Conservation (phyloP, 2,329 filamentous ascomycete species). For the Beauveria pseudobassiana region DNA sequence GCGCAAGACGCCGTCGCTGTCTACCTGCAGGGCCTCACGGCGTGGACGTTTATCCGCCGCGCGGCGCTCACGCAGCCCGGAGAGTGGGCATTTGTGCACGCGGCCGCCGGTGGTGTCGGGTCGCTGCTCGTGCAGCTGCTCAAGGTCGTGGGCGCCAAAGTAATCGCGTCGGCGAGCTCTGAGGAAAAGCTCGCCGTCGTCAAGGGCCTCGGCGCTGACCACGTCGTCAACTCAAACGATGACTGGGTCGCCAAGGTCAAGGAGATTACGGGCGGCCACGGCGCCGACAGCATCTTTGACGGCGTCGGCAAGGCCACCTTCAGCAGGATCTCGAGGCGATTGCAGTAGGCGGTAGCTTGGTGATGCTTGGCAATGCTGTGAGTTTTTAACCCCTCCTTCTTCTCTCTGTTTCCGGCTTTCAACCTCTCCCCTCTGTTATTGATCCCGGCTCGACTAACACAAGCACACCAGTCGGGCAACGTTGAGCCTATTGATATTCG, state of each 20-base stretch:
- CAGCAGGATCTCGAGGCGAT: slow-evolving; percentile 68
- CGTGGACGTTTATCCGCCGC: slow-evolving; percentile 71
- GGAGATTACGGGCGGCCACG: slow-evolving; percentile 64
- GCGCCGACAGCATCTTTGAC: slow-evolving; percentile 74
- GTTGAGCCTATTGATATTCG: slow-evolving; percentile 57
- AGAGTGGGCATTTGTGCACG: slow-evolving; percentile 78
- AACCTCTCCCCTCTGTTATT: too few relatives aligned
- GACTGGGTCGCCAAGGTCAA: slow-evolving; percentile 49
- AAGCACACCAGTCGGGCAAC: slow-evolving; percentile 47
- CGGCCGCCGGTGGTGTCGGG: slow-evolving; percentile 77
- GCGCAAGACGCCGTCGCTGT: slow-evolving; percentile 59
- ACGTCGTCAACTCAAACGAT: slow-evolving; percentile 64
- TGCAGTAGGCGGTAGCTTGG: slow-evolving; percentile 67
- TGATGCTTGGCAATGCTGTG: slow-evolving; percentile 74
- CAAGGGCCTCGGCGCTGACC: slow-evolving; percentile 61
- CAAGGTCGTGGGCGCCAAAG: slow-evolving; percentile 61
- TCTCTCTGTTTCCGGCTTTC: background rate
- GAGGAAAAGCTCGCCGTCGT: slow-evolving; percentile 66
- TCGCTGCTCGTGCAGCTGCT: slow-evolving; percentile 70
- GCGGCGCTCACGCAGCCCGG: slow-evolving; percentile 66
- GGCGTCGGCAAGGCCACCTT: slow-evolving; percentile 78
- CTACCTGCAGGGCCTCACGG: slow-evolving; percentile 76
- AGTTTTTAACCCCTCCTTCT: slow-evolving; percentile 24
- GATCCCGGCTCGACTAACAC: slow-evolving; percentile 10
- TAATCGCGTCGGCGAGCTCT: slow-evolving; percentile 73